Base-by-base conservation (phyloP, 768 basidiomycete genomes). In the Hysterangium stoloniferum region DNA sequence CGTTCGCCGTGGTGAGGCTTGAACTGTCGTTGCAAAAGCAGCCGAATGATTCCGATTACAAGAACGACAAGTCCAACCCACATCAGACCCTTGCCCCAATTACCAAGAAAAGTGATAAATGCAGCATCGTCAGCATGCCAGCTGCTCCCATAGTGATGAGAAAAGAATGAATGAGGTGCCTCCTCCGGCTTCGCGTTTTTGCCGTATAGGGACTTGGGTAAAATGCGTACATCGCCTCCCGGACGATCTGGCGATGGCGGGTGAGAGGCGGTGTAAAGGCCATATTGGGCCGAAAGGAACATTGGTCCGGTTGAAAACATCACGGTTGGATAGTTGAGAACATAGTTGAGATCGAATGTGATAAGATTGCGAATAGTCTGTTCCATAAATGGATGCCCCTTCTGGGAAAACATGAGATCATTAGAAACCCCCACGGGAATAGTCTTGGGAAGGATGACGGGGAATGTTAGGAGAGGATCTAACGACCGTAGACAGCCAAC, bases 271-370 rank as follows among this genome's bases (percentile, higher is more conserved):
- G 78, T 77, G 67, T 88, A 98, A 45, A 94, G 73, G 35, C 90
- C 88, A 65, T 95, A 95, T 63, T 96, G 91, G 2, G 85, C 82
- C 0, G 94, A 97, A 11, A 99, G 71, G 68, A 97, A 99, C 96
- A 99, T 99, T 60, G 96, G 96, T 1, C 95, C 95, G 0, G 96
- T 99, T 47, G 92, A 92, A 69, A 99, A 99, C 96, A 99, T 99
- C 72, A 99, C 96, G 24, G 96, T 99, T 28, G 96, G 96, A 59
- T 99, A 99, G 68, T 98, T 96, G 62, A 94, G 80, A 48, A 96
- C 66, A 83, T 90, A 99, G 46, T 81, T 79, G 64, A 95, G 90
- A 69, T 98, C 90, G 63, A 95, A 99, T 19, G 83, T 82, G 60
- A 81, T 75, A 53, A 97, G 79, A 64, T 86, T 90, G 69, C 94